phyloP scores from a whole-genome alignment of 2,329 filamentous ascomycete genomes.

The Chaetomiaceae sp. region DNA sequence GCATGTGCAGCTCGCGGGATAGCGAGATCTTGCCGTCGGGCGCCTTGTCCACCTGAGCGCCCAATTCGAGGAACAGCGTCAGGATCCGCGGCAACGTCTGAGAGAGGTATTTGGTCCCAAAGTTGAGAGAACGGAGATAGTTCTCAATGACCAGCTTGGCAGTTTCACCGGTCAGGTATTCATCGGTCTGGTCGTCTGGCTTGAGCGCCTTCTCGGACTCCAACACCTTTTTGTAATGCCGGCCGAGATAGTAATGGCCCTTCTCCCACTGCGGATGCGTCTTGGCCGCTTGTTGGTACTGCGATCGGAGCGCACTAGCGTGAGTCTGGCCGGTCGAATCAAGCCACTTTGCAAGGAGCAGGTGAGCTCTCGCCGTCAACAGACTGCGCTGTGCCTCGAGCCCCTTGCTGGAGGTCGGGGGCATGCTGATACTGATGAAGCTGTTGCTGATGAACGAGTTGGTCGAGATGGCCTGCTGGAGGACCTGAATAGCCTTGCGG shows the following conservation, averaged over 20 bases:
- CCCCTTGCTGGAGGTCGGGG: slow-evolving; percentile 37
- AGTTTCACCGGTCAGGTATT: slow-evolving; percentile 74
- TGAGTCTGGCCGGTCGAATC: slow-evolving; percentile 93
- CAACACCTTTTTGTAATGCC: slow-evolving; percentile 93
- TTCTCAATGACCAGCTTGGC: slow-evolving; percentile 90
- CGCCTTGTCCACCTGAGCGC: slow-evolving; percentile 64
- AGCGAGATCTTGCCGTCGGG: slow-evolving; percentile 52
- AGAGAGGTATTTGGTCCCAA: slow-evolving; percentile 92
- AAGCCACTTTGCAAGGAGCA: slow-evolving; percentile 94
- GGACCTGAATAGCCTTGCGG: slow-evolving; percentile 87
- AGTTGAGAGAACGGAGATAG: slow-evolving; percentile 79
- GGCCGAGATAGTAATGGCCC: slow-evolving; percentile 92
- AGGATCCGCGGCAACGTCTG: slow-evolving; percentile 88
- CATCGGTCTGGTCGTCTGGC: slow-evolving; percentile 69
- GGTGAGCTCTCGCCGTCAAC: slow-evolving; percentile 71
- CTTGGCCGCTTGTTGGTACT: slow-evolving; percentile 78
- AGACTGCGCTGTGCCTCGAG: slow-evolving; percentile 50
- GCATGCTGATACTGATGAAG: slow-evolving; percentile 30
- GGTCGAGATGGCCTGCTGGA: slow-evolving; percentile 79
- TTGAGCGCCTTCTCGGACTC: slow-evolving; percentile 81
- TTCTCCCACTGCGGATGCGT: slow-evolving; percentile 80
- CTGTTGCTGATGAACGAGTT: slow-evolving; percentile 59
- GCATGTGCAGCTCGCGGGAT: slow-evolving; percentile 48
- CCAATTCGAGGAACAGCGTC: slow-evolving; percentile 92
- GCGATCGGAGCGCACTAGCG: slow-evolving; percentile 69